These are phyloP conservation scores for Infundibulicybe gibba DNA, from an alignment of 768 basidiomycete genomes.

Conservation along the genomic window DNA sequence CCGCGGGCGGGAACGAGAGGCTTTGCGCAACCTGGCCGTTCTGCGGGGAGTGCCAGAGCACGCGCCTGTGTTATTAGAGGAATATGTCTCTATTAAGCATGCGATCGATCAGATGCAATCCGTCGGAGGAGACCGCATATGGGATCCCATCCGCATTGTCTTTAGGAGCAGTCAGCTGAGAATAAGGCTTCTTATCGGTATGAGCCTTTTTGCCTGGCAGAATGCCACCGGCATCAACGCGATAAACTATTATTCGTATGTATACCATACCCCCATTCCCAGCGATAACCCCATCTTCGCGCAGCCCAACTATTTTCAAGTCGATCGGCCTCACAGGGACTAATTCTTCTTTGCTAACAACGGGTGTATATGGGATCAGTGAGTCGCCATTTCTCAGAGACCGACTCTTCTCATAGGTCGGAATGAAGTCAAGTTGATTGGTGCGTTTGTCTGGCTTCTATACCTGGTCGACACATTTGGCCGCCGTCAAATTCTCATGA, in stretches of 20 bases:
- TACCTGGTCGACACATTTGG: constrained; percentile 40
- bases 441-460: constrained; percentile 37
- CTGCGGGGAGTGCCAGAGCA: constrained; percentile 26
- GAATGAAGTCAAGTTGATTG: constrained; percentile 26
- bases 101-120: constrained; percentile 28
- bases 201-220: constrained; percentile 38
- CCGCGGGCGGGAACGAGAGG: constrained; percentile 25
- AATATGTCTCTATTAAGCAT: constrained; percentile 25
- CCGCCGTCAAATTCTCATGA: constrained; percentile 33
- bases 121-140: constrained; percentile 29
- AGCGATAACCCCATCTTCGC: not conserved
- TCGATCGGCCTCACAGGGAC: constrained; percentile 40
- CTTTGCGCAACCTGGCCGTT: constrained; percentile 25
- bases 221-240: constrained; percentile 44
- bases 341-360: constrained; percentile 33
- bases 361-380: constrained; percentile 49
- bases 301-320: constrained; percentile 41
- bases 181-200: constrained; percentile 31
- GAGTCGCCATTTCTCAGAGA: constrained; percentile 12
- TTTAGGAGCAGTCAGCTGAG: constrained; percentile 20
- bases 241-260: constrained; percentile 41
- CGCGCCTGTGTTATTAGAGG: constrained; percentile 25
- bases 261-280: not conserved
- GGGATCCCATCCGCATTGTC: constrained; percentile 26
- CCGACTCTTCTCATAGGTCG: not conserved